Conservation (phyloP, 768 basidiomycete species). For the Russula ochroleuca region DNA sequence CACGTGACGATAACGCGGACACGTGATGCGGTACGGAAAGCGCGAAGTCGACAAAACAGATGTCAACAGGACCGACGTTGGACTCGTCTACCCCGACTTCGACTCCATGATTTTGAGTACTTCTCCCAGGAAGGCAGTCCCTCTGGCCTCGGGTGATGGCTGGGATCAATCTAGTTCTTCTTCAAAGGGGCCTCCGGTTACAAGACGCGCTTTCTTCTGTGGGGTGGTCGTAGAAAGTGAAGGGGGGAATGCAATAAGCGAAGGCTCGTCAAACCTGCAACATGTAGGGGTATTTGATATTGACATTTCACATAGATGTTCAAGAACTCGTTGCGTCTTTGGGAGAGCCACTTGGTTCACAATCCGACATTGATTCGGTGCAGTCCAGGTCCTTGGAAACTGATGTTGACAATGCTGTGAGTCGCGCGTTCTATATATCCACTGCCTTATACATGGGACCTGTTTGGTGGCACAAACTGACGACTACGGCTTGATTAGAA, state of each 20-base stretch:
- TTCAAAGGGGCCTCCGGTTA: slow-evolving; percentile 43
- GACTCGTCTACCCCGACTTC: not conserved
- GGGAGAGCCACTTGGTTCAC: slow-evolving; percentile 58
- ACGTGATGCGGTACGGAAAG: slow-evolving; percentile 14
- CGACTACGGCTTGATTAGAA: not conserved
- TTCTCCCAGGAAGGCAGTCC: slow-evolving; percentile 70
- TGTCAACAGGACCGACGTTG: slow-evolving; percentile 17
- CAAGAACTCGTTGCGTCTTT: slow-evolving; percentile 60
- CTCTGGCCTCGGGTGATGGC: slow-evolving; percentile 67
- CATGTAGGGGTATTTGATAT: not conserved
- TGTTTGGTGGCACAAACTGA: not conserved
- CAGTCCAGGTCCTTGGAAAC: slow-evolving; percentile 39
- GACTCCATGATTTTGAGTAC: slow-evolving; percentile 55
- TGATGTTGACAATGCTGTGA: slow-evolving; percentile 32
- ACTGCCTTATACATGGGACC: not conserved
- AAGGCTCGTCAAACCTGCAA: slow-evolving; percentile 45
- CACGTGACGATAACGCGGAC: slow-evolving; percentile 25
- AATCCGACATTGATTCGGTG: slow-evolving; percentile 44
- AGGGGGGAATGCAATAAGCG: slow-evolving; percentile 59
- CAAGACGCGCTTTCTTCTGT: slow-evolving; percentile 82
- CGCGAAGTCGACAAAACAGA: slow-evolving; percentile 18
- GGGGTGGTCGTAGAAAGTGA: slow-evolving; percentile 87
- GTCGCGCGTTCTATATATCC: slow-evolving; percentile 13
- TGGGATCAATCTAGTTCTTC: slow-evolving; percentile 33
- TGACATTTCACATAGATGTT: slow-evolving; percentile 16